Base-by-base conservation (phyloP, 192 early-diverging fungal genomes). In the Coemansia sp. region DNA sequence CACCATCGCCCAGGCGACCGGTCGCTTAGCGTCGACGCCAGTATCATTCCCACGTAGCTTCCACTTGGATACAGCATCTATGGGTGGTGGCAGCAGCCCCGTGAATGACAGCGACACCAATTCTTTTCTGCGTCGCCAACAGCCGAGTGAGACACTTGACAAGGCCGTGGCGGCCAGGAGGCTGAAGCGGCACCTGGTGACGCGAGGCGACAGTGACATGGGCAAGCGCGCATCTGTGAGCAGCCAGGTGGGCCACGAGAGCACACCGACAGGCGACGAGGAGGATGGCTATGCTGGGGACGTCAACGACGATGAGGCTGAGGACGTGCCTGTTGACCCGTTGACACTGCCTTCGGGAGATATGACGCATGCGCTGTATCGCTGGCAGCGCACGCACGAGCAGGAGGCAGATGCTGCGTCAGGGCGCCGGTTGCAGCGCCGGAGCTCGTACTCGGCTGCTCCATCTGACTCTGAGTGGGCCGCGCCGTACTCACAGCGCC, bases 351-450 rank as follows among this genome's bases (percentile, higher is more conserved):
- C 82, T 27, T 87, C 86, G 24, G 91, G 88, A 11, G 87, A 89
- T 56, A 85, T 87, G 58, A 92, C 92, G 3, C 85, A 88, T 32
- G 89, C 91, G 58, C 86, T 95, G 52, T 95, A 95, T 78, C 89
- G 91, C 62, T 93, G 91, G 90, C 82, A 86, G 12, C 83, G 90
- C 35, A 76, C 83, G 34, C 67, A 85, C 26, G 87, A 87, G 41
- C 29, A 46, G 40, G 50, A 46, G 40, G 50, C 26, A 12, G 50
- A 53, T 15, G 15, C 3, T 1, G 50, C n/a, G 50, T 33, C 27
- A 4, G 50, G 50, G 1, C 27, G 50, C 15, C 50, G 50, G 10
- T 11, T 46, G 43, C 59, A 61, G 46, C 42, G 75, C 2, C 62
- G 66, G 17, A 66, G 76, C 24, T 79, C 76, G 50, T 79, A 62